These are phyloP conservation scores for Paratrypanosoma confusum DNA, from an alignment of 208 protist genomes.

Conservation along the genomic window DNA sequence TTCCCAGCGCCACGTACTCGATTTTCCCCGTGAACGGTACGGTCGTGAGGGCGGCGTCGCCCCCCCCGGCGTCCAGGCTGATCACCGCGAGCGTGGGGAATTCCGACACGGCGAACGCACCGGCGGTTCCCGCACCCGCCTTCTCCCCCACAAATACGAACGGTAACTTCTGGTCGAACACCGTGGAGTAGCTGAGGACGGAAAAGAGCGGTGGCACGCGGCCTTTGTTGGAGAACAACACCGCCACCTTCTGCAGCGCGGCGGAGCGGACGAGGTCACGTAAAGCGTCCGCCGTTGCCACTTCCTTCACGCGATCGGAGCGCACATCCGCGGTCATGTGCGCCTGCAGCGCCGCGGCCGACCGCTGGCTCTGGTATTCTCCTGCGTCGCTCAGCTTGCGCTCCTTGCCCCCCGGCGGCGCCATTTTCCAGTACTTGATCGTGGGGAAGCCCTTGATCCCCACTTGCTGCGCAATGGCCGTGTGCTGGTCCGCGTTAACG, in stretches of 20 bases:
- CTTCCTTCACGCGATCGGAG: constrained; percentile 18
- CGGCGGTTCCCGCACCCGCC: constrained; percentile 8
- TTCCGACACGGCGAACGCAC: constrained; percentile 26
- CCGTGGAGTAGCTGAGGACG: constrained; percentile 56
- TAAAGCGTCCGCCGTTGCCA: constrained; percentile 8
- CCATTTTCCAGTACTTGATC: constrained; percentile 85
- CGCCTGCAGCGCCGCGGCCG: constrained; percentile 49
- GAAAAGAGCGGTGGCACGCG: constrained; percentile 73
- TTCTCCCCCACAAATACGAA: constrained; percentile 53
- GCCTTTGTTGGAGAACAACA: constrained; percentile 68
- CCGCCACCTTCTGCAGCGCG: constrained; percentile 30
- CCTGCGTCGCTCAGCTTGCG: constrained; percentile 16
- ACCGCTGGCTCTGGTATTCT: constrained; percentile 67
- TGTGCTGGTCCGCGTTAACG: constrained; percentile 70
- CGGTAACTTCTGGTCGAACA: constrained; percentile 42
- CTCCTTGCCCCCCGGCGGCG: too few species aligned
- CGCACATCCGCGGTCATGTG: constrained; percentile 37
- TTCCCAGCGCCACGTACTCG: constrained; percentile 57
- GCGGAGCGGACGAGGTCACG: constrained; percentile 16
- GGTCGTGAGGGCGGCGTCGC: constrained; percentile 3
- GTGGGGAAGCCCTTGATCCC: constrained; percentile 84
- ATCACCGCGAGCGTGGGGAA: constrained; percentile 50
- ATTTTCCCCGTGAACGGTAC: constrained; percentile 32
- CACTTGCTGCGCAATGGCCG: constrained; percentile 49
- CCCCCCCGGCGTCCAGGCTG: constrained; percentile 14